These are phyloP conservation scores for Sarocladium kiliense DNA, from an alignment of 2,329 filamentous ascomycete species.

Conservation along the genomic window DNA sequence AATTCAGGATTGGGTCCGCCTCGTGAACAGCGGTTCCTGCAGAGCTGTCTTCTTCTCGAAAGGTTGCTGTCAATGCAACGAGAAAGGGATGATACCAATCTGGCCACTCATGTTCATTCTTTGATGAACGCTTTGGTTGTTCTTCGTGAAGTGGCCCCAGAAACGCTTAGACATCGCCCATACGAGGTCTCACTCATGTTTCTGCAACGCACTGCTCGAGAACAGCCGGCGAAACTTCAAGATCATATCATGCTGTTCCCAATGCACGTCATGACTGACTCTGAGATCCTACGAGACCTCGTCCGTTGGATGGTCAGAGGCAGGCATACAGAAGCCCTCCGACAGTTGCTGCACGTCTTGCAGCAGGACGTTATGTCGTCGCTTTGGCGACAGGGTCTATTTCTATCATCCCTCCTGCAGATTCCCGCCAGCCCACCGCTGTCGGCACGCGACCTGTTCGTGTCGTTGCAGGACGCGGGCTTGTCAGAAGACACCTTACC, in stretches of 20 bases:
- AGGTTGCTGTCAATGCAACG: neutral
- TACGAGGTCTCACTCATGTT: neutral
- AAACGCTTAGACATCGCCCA: neutral
- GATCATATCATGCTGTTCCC: neutral
- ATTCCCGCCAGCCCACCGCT: neutral
- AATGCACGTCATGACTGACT: neutral
- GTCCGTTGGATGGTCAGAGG: neutral
- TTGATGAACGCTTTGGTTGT: neutral
- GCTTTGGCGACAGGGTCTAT: neutral
- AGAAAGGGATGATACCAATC: neutral
- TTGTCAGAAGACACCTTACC: neutral
- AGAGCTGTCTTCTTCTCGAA: neutral
- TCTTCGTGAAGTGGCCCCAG: neutral
- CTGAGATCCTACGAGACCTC: neutral
- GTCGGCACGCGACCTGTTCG: neutral
- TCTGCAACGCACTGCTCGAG: neutral
- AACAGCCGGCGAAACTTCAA: neutral
- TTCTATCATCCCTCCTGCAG: neutral
- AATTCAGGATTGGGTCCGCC: neutral
- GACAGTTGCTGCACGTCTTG: neutral
- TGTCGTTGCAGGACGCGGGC: neutral
- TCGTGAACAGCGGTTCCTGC: neutral
- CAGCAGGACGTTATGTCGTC: neutral
- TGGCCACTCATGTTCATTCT: neutral
- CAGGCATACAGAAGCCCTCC: neutral